These are phyloP conservation scores for Trichoderma orchidacearum DNA, from an alignment of 495 filamentous ascomycete genomes.

Conservation along the genomic window DNA sequence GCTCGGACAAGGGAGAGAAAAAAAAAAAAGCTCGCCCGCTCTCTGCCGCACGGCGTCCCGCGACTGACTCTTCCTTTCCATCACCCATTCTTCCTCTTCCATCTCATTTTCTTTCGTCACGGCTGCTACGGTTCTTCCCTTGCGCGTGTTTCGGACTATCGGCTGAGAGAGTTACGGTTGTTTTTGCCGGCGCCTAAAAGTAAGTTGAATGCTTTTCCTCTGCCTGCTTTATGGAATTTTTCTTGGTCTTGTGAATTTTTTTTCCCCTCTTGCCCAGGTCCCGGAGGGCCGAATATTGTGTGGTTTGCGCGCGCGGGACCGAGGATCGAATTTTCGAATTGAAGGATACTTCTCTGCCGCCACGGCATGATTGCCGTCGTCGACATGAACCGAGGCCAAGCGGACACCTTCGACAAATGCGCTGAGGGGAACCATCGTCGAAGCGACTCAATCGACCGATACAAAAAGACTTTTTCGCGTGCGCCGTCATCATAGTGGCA, in stretches of 20 bases:
- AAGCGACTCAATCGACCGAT: neutral
- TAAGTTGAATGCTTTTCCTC: conserved; percentile 13
- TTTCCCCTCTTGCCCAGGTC: conserved; percentile 2
- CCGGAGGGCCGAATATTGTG: neutral
- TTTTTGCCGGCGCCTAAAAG: conserved; percentile 23
- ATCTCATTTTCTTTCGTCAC: conserved; percentile 11
- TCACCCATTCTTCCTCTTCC: conserved; percentile 1
- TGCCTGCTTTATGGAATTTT: neutral
- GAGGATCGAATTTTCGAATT: neutral
- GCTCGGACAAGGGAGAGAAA: neutral
- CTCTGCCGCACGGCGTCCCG: neutral
- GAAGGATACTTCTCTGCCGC: neutral
- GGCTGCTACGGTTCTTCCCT: conserved; percentile 32
- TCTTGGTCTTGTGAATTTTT: conserved; percentile 5
- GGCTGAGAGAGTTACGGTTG: conserved; percentile 8
- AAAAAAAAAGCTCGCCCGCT: neutral
- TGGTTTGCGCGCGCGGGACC: neutral
- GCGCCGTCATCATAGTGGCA: neutral
- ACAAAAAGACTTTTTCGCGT: neutral
- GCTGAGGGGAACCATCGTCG: neutral
- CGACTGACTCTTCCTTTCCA: neutral
- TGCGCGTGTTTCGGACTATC: conserved; percentile 17
- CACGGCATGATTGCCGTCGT: neutral
- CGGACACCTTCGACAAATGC: neutral
- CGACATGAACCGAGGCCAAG: neutral